Evolutionary conservation across 2,329 filamentous ascomycete species (phyloP), one percentile per base, ranked within the genome.

Genomic region (Dissoconium aciculare): DNA sequence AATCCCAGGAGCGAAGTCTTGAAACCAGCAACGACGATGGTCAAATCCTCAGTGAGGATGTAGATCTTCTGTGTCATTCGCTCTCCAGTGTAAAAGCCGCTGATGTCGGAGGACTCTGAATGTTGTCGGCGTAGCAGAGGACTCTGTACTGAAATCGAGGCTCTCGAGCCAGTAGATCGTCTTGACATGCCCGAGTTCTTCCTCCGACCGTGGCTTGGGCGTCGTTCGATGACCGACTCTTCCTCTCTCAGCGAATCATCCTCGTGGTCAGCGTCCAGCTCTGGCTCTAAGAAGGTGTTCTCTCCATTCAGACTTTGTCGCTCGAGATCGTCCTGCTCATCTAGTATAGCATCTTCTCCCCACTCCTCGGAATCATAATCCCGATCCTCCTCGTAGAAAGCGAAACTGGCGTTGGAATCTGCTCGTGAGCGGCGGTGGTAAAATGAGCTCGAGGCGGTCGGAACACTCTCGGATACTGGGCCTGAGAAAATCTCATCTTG

Each of bases 401-500:
- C 74, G 54, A 94, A 95, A 57, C 83, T 94, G 15, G 85, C 64
- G 4, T 69, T 83, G 10, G 87, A 95, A 49, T 85, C 81, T 43
- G 82, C 75, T 46, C 87, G 74, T 21, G 66, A 64, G 36, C 84
- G 72, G 36, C 83, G 80, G 55, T 93, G 85, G 28, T 74, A 76
- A 53, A 98, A 98, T 17, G 83, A 79, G n/a, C 83, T 84, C 19
- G 85, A 68, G 51, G 85, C 94, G 8, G 82, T 89, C 1, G 89
- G 89, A n/a, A 98, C 71, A 51, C 84, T 94, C 60, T 98, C 89
- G 32, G 84, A 85, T 49, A 94, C 75, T 5, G 87, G 89, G 5
- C 89, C 89, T 14, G 87, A 78, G 58, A 87, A 98, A 28, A 92
- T 70, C 67, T 95, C 87, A 53, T 93, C 82, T 30, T 91, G 83